Evolutionary conservation across 1,284 basidiomycete species (phyloP), one percentile per base, ranked within the genome.

Genomic region (Cutaneotrichosporon sp.): DNA sequence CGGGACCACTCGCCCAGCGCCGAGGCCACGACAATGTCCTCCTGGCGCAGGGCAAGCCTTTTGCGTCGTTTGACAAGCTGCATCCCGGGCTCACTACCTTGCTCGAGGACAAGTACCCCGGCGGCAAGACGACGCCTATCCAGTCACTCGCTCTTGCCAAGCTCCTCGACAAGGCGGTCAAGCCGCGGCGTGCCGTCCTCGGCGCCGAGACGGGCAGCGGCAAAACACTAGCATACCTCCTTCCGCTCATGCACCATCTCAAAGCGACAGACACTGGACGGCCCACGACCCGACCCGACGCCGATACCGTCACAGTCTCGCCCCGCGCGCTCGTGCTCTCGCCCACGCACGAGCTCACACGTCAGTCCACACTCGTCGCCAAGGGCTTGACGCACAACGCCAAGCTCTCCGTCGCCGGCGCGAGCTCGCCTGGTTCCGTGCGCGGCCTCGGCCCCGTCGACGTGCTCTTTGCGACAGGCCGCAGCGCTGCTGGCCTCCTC

Each of bases 131-230:
- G 2, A 88, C 86, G 0, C 80, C 84, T 0, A 88, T 91, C 30
- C 88, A 91, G 68, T 78, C 81, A 0, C 77, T 90, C 21, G 80
- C 85, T 18, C 71, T 89, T 17, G 80, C 83, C 56, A 77, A 82
- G 55, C 70, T 84, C n/a, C 71, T 88, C 67, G 15, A 17, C 2
- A n/a, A 22, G 36, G 26, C 49, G 2, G 40, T 56, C 17, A 26
- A 45, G 52, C 73, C 34, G 61, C 40, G 52, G 9, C 52, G 62
- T 2, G 83, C 79, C 56, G 78, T 92, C 10, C 79, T 93, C 1
- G 89, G 88, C 0, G 85, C 86, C 0, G 90, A 92, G 73, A 92
- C 90, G 0, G 90, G 90, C 8, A 89, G 87, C 0, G 90, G 90
- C 1, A 93, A 93, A 76, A 89, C 86, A 4, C 80, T 91, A n/a